These are phyloP conservation scores for Lactarius deliciosus DNA, from an alignment of 768 basidiomycete genomes.

Conservation along the genomic window DNA sequence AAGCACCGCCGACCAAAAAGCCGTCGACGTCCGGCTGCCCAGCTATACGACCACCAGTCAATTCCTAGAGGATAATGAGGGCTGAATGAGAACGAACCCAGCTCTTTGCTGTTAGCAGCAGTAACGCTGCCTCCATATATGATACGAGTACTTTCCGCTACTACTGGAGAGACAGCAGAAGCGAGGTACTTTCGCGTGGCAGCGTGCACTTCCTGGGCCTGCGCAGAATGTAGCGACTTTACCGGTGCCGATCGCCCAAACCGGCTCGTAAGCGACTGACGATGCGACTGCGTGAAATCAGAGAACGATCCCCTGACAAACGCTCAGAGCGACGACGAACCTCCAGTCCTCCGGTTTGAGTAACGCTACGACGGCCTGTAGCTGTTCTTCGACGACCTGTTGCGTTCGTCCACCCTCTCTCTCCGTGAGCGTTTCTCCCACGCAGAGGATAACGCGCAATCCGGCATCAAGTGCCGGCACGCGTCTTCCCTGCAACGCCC, in stretches of 20 bases:
- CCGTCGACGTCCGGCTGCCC: conserved; percentile 86
- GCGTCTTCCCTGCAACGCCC: conserved; percentile 81
- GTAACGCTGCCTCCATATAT: conserved; percentile 97
- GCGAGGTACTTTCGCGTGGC: conserved; percentile 77
- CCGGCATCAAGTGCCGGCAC: conserved; percentile 74
- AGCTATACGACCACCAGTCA: conserved; percentile 43
- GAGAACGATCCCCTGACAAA: not conserved
- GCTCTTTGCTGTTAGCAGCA: conserved; percentile 83
- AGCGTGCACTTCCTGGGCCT: conserved; percentile 91
- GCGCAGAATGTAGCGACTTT: conserved; percentile 87
- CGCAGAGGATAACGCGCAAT: conserved; percentile 90
- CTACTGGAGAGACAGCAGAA: conserved; percentile 59
- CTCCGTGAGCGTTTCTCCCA: conserved; percentile 90
- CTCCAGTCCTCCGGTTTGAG: conserved; percentile 74
- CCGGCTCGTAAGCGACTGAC: conserved; percentile 96
- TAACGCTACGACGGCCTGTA: conserved; percentile 68
- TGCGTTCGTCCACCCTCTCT: conserved; percentile 78
- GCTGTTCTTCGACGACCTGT: conserved; percentile 77
- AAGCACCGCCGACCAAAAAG: conserved; percentile 97
- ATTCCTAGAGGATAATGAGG: not conserved
- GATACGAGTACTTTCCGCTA: conserved; percentile 75
- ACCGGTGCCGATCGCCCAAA: conserved; percentile 99
- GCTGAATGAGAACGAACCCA: conserved; percentile 53
- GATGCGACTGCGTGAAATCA: conserved; percentile 57
- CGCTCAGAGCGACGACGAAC: conserved; percentile 44